Evolutionary conservation across 495 filamentous ascomycete species (phyloP).

Genomic region (Cercophora scortea): DNA sequence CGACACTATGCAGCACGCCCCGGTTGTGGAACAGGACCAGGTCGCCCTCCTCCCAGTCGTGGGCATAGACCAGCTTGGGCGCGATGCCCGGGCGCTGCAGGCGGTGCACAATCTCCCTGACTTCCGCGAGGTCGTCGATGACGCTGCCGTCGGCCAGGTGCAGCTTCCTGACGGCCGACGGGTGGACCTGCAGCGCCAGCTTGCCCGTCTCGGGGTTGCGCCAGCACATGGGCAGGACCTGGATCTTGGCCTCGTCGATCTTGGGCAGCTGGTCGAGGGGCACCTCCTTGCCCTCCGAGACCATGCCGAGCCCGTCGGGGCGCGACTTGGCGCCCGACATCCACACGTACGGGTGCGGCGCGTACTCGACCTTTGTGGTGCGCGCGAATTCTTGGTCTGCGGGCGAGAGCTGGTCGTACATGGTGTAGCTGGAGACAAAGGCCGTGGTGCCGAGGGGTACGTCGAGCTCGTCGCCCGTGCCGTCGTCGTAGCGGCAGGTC

Average conservation of each 20-base stretch:
- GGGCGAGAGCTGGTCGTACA: constrained; percentile 54
- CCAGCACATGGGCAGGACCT: constrained; percentile 64
- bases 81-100: constrained; percentile 65
- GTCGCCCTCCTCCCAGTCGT: constrained; percentile 70
- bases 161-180: constrained; percentile 56
- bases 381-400: constrained; percentile 59
- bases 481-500: constrained; percentile 63
- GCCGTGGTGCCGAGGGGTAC: constrained; percentile 71
- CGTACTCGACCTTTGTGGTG: constrained; percentile 60
- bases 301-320: constrained; percentile 57
- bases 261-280: constrained; percentile 48
- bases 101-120: constrained; percentile 58
- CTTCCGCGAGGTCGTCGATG: constrained; percentile 54
- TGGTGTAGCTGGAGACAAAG: constrained; percentile 58
- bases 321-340: constrained; percentile 58
- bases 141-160: constrained; percentile 55
- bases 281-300: constrained; percentile 54
- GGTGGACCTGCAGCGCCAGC: constrained; percentile 63
- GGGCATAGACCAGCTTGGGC: constrained; percentile 58
- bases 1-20: constrained; percentile 63
- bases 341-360: constrained; percentile 72
- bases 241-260: constrained; percentile 56
- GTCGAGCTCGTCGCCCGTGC: constrained; percentile 55
- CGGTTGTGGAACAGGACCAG: constrained; percentile 69
- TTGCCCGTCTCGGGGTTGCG: constrained; percentile 61